Base-by-base conservation (phyloP, 2,329 filamentous ascomycete species). In the Colletotrichum lentis region DNA sequence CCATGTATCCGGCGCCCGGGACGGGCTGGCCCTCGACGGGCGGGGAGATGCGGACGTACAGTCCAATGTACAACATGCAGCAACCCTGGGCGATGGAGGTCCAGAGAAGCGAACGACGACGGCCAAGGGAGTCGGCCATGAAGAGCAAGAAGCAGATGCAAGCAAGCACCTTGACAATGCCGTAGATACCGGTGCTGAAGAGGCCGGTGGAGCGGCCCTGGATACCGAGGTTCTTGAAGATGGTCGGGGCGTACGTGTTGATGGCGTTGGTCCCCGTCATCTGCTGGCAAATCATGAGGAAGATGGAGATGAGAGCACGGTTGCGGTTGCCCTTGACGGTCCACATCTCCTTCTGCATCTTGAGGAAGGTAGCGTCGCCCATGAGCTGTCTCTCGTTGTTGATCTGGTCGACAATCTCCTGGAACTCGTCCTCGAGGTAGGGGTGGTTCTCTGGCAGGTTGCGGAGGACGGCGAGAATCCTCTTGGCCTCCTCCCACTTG, bases 61-160 rank as follows among this genome's bases (percentile, higher is more conserved):
- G 79, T 12, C 88, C 89, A 64, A 91, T 87, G 76, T 90, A 89
- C 74, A 88, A 84, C 88, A 91, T 90, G 72, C 83, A 81, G 20
- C 83, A 72, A 3, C 83, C 88, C 78, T 88, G 86, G 1, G 84
- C 86, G 63, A 88, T 83, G 1, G 84, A 86, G 0, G 87, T 89
- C 86, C 86, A 89, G 35, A 90, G 80, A 10, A 90, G 80, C 27
- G 77, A 78, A 57, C 86, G 78, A 49, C 88, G 84, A 50, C 83
- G 79, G 46, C 88, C 88, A 2, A 90, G 83, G 2, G 85, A 87
- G 75, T 90, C 88, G 64, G 85, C 86, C 62, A 86, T 82, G 73
- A 88, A 88, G 69, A 88, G 75, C 39, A 90, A 78, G 81, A 90
- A 90, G 71, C 80, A 76, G 22, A 83, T 81, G 73, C 86, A 89